phyloP scores from a whole-genome alignment of 768 basidiomycete genomes.

The Leccinellum luteum region DNA sequence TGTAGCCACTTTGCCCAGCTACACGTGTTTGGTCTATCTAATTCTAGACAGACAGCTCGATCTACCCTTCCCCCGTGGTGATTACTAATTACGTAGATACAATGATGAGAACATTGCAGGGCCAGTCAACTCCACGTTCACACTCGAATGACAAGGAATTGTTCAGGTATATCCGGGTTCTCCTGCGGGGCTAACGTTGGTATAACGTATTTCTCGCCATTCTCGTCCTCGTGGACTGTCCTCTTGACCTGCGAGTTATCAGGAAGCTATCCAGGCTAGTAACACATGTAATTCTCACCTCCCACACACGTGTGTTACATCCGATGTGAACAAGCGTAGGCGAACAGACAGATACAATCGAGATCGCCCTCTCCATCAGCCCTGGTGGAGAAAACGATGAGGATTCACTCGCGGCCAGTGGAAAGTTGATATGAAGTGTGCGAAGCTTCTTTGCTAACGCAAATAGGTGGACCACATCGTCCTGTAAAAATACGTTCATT shows the following conservation, averaged over 20 bases:
- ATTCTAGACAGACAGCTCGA: conserved; percentile 3
- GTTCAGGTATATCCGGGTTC: conserved; percentile 66
- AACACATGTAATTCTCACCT: conserved; percentile 41
- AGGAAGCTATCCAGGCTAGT: background rate
- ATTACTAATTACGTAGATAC: no score
- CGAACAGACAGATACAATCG: conserved; percentile 49
- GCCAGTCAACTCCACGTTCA: conserved; percentile 8
- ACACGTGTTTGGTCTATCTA: conserved; percentile 33
- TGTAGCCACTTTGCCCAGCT: conserved; percentile 17
- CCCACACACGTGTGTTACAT: conserved; percentile 66
- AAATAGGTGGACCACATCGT: conserved; percentile 33
- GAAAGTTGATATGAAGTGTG: conserved; percentile 61
- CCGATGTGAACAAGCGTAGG: conserved; percentile 60
- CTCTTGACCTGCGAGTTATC: conserved; percentile 44
- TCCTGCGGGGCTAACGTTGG: conserved; percentile 53
- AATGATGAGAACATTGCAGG: background rate
- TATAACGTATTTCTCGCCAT: conserved; percentile 38
- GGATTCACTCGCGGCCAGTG: conserved; percentile 21
- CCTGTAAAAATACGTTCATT: conserved; percentile 8
- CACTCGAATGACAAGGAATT: conserved; percentile 60
- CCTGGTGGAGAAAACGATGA: conserved; percentile 12
- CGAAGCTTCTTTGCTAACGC: conserved; percentile 46
- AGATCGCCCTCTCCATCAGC: conserved; percentile 37
- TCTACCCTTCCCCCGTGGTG: background rate
- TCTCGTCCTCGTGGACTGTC: conserved; percentile 33